A percentile compares a stretch with the other conserved stretches of the same genome.
These are phyloP conservation scores for Talaromyces sp. DNA, from an alignment of 2,329 filamentous ascomycete genomes.

Conservation along the genomic window DNA sequence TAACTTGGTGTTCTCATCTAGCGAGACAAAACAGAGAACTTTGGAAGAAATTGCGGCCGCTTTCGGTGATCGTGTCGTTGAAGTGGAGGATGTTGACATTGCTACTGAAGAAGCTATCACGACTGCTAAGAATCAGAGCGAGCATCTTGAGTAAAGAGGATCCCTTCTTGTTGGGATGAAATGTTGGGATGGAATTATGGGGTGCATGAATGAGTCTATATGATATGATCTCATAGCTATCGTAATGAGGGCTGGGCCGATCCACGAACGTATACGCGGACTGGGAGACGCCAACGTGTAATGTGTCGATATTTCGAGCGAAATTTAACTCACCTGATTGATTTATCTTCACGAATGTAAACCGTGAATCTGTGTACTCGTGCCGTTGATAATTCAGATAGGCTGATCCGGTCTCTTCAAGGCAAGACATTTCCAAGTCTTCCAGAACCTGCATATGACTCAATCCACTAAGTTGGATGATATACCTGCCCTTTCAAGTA, in stretches of 20 bases:
- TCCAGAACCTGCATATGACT: background rate
- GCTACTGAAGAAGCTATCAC: constrained; percentile 21
- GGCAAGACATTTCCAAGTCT: background rate
- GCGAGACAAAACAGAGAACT: constrained; percentile 50
- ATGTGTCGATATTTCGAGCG: background rate
- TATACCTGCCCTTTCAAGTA: background rate
- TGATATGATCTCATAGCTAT: background rate
- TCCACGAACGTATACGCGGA: background rate
- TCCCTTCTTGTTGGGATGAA: background rate
- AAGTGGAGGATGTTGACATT: constrained; percentile 19
- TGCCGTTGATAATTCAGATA: background rate
- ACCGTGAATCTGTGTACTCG: background rate
- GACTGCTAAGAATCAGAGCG: constrained; percentile 16
- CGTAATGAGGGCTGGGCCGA: background rate
- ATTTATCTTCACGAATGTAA: background rate
- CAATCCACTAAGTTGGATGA: background rate
- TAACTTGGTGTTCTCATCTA: constrained; percentile 21
- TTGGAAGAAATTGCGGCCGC: constrained; percentile 52
- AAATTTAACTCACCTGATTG: background rate
- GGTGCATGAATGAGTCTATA: background rate
- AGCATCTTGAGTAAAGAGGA: constrained; percentile 9
- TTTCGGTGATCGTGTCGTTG: constrained; percentile 50
- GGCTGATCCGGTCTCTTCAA: background rate
- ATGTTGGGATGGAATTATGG: background rate
- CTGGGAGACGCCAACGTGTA: background rate